Conservation (phyloP, 768 basidiomycete genomes). For the Amanita subjunquillea region DNA sequence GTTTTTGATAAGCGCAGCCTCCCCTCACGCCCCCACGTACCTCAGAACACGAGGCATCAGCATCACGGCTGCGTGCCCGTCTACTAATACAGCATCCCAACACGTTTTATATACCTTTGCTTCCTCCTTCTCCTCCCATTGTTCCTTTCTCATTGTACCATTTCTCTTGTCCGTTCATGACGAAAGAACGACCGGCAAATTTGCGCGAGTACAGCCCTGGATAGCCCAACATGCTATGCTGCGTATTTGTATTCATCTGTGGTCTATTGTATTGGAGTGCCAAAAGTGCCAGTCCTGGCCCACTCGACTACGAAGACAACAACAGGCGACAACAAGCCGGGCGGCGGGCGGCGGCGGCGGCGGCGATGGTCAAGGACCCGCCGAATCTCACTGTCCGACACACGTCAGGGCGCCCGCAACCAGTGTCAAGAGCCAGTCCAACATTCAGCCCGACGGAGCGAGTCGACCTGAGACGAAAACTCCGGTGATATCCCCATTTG, state of each 20-base stretch:
- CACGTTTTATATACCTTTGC: background rate
- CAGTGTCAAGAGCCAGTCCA: background rate
- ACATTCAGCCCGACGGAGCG: background rate
- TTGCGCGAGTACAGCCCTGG: background rate
- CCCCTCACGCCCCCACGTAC: background rate
- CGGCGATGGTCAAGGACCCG: background rate
- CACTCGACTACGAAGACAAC: no score
- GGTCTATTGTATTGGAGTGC: background rate
- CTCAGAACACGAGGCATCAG: slow-evolving; percentile 1
- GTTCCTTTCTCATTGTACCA: background rate
- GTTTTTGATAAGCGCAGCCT: no score
- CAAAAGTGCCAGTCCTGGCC: no score
- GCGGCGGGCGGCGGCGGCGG: background rate
- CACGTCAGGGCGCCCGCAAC: no score
- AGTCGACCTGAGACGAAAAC: background rate
- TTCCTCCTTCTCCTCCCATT: background rate
- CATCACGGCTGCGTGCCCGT: background rate
- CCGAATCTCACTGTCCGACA: no score
- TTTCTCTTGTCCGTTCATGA: background rate
- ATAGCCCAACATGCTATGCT: background rate
- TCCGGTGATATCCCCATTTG: background rate
- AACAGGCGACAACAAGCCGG: background rate
- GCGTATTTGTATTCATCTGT: no score
- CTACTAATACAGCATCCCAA: background rate
- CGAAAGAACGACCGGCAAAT: background rate